Evolutionary conservation across 148 eudicot genomes (phyloP), one percentile per base, ranked within the genome.

Genomic region (Diospyros kaki): DNA sequence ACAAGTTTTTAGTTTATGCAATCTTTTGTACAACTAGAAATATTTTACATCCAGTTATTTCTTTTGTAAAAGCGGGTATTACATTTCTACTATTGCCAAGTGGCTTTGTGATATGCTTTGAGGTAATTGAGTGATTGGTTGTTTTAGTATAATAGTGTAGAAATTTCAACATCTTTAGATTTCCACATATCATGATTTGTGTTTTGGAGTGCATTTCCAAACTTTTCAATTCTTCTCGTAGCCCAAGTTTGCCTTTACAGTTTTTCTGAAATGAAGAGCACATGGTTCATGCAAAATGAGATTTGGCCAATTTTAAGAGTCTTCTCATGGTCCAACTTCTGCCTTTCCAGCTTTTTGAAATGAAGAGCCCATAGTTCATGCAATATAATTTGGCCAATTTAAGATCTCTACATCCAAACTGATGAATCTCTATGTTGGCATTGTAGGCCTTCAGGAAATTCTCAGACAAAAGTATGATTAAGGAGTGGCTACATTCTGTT

Each of bases 401-500:
- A 42, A 14, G 11, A 14, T 4, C 11, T 38, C 2, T 62, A 13
- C 39, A 38, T 28, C 12, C 66, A 62, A 62, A 11, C 28, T 66
- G 52, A 45, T n/a, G 2, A 55, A 14, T 14, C 59, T 51, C 58
- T 9, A 12, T 5, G 17, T 73, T 58, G 52, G 70, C 54, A 41
- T 71, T 78, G 69, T 61, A 95, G 99, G 96, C 94, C 69, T 87
- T 95, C 76, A 86, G 97, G 78, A 89, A 63, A 68, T 89, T 81
- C 71, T 62, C 90, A 41, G 89, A 82, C 72, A 79, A 68, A 48
- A 83, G 75, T 76, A 91, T 95, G 74, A 83, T 83, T 41, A 84
- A 74, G 75, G 99, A 93, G 83, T 95, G 99, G 99, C 86, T 95
- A 72, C 97, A 91, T 87, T 91, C 91, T 72, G 82, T 93, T 81